phyloP scores from a whole-genome alignment of 2,329 filamentous ascomycete species.

The Monosporascus cannonballus region DNA sequence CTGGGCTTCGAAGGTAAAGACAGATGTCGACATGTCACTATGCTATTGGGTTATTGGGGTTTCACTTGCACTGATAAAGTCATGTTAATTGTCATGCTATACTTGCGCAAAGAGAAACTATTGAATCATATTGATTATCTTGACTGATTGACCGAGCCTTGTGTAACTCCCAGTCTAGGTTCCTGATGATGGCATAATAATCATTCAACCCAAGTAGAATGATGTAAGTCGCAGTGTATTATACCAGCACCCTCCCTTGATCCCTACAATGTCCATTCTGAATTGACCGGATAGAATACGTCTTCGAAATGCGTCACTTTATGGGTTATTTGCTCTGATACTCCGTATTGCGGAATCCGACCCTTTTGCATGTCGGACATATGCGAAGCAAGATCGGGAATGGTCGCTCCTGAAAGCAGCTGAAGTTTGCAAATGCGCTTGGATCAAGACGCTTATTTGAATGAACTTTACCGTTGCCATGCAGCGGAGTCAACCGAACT shows the following conservation, averaged over 20 bases:
- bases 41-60: background rate
- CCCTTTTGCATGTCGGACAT: background rate
- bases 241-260: background rate
- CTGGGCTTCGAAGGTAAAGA: background rate
- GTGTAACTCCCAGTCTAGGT: too few species aligned
- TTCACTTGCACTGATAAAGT: background rate
- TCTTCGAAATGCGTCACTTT: background rate
- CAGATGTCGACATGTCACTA: background rate
- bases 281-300: background rate
- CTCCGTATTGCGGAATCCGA: too few species aligned
- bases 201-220: too few species aligned
- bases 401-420: background rate
- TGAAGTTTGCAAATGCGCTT: background rate
- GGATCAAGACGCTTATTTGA: background rate
- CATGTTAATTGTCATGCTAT: background rate
- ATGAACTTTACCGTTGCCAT: too few species aligned
- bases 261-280: background rate
- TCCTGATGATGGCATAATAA: too few species aligned
- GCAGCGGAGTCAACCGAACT: too few species aligned
- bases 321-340: background rate
- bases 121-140: too few species aligned
- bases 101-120: too few species aligned
- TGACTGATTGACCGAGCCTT: too few species aligned
- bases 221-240: background rate
- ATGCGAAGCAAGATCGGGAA: background rate